Evolutionary conservation across 2,329 filamentous ascomycete genomes (phyloP), one percentile per base, ranked within the genome.

Genomic region (Ophiostoma triangulosporum): DNA sequence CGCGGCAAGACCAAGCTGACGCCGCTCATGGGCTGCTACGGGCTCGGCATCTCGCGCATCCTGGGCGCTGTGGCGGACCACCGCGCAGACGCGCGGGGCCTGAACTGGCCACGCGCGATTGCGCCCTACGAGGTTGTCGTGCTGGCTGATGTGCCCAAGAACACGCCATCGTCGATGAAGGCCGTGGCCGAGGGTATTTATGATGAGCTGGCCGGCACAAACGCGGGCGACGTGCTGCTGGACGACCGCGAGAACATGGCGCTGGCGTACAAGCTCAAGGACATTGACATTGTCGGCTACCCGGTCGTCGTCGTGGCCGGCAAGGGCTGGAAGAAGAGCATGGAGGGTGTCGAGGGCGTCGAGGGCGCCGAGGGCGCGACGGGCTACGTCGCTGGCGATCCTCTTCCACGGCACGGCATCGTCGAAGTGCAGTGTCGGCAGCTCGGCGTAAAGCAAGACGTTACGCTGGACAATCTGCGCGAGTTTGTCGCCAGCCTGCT

Each of bases 21-120:
- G n/a, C 58, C 58, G 1, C 81, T 95, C 59, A 98, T 98, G 93
- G 93, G 93, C 53, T 98, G 93, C 65, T 88, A 96, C 64, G 93
- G 93, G 1, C 94, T 98, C 57, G 93, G 93, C 1, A 81, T 98
- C 17, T 95, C 89, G 5, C 84, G 93, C 45, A 82, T 98, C 61
- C 83, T 98, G 57, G 89, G 84, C 8, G 88, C 93, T 1, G 80
- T 93, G 1, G 90, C 90, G 1, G 84, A 91, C 58, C 77, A 84
- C 36, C 72, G 88, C 9, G 75, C 81, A 0, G 88, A 95, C 60
- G 64, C 74, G 3, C 77, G 72, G 62, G 93, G 89, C 0, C 73
- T 97, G 7, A 88, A 88, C 61, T 98, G 93, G 93, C 93, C 93
- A 0, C 74, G 83, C 6, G 81, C 73, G 9, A 89, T 97, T 58